A percentile compares a stretch with the other conserved stretches of the same genome.
These are phyloP conservation scores for Paratrypanosoma confusum DNA, from an alignment of 208 protist genomes.

Conservation along the genomic window DNA sequence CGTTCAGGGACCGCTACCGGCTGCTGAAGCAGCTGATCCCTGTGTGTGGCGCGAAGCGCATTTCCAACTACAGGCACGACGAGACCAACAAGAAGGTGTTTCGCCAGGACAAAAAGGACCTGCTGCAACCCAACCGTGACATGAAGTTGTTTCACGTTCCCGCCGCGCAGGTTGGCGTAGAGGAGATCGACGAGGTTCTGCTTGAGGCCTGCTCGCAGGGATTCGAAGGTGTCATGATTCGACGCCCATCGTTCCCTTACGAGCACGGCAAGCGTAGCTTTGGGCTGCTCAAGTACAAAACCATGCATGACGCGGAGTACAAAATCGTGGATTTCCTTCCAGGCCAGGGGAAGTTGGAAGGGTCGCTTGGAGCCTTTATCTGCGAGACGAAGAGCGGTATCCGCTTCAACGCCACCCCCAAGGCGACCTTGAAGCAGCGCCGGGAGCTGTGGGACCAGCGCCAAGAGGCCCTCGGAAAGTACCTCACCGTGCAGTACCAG, in stretches of 20 bases:
- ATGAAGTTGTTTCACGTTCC: constrained; percentile 75
- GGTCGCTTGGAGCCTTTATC: constrained; percentile 69
- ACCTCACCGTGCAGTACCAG: constrained; percentile 81
- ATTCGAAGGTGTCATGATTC: constrained; percentile 86
- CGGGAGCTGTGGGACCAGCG: constrained; percentile 49
- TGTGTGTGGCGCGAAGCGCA: constrained; percentile 62
- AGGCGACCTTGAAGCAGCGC: constrained; percentile 44
- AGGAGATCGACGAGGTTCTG: constrained; percentile 75
- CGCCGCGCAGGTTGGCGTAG: constrained; percentile 48
- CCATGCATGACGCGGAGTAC: constrained; percentile 87
- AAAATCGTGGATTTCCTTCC: constrained; percentile 73
- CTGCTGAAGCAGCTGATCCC: constrained; percentile 76
- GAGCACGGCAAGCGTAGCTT: constrained; percentile 84
- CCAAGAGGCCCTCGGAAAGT: constrained; percentile 51
- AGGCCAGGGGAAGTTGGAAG: constrained; percentile 78
- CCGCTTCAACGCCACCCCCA: constrained; percentile 66
- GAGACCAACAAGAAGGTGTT: constrained; percentile 69
- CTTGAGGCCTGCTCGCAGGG: constrained; percentile 74
- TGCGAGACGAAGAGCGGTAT: constrained; percentile 72
- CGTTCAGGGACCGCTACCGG: constrained; percentile 70
- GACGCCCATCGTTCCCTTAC: constrained; percentile 71
- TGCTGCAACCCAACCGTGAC: constrained; percentile 13
- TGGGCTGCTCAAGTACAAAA: constrained; percentile 84
- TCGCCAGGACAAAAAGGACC: constrained; percentile 17
- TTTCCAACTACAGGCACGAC: constrained; percentile 76